Evolutionary conservation across 257 asterid species (phyloP), one percentile per base, ranked within the genome.

Genomic region (Solanum piurae): DNA sequence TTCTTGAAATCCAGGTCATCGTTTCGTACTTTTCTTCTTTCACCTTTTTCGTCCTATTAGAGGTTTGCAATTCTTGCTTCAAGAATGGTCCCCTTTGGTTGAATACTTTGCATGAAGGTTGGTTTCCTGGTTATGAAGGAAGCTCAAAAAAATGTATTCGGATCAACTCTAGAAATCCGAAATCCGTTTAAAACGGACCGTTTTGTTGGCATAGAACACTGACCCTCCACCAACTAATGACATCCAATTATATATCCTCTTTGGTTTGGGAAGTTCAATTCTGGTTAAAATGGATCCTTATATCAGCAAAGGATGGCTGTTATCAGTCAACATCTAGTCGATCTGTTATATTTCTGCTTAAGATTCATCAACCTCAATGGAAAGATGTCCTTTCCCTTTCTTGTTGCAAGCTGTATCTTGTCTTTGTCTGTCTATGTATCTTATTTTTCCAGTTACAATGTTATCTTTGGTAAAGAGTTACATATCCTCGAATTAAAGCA

Each of bases 311-410:
- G 85, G 29, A 80, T 87, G 85, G 85, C 73, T 58, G 84, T 55
- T 58, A 62, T 79, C 25, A 52, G 83, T 84, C 89, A 44, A 85
- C 88, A 85, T 85, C 82, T 21, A 80, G 69, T 68, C 33, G 27
- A 46, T 86, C 77, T 76, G 33, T n/a, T 46, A 86, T 79, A 8
- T 27, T 60, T 90, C 72, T 38, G 76, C 4, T 73, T 33, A 34
- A 42, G 86, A 85, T 83, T 84, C 29, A 86, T 85, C 91, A 75
- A 73, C 87, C 86, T 83, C 86, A 36, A 64, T 44, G 46, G 83
- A 83, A 87, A 33, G 85, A 64, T 68, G 83, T 27, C 85, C 46
- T 40, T 33, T 86, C 72, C 60, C 25, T 46, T 82, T 87, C 82
- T 38, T 83, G 71, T 84, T 69, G 82, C 68, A 29, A 80, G 58